These are phyloP conservation scores for Torrubiellomyces zombiae DNA, from an alignment of 2,329 filamentous ascomycete genomes.

Conservation along the genomic window DNA sequence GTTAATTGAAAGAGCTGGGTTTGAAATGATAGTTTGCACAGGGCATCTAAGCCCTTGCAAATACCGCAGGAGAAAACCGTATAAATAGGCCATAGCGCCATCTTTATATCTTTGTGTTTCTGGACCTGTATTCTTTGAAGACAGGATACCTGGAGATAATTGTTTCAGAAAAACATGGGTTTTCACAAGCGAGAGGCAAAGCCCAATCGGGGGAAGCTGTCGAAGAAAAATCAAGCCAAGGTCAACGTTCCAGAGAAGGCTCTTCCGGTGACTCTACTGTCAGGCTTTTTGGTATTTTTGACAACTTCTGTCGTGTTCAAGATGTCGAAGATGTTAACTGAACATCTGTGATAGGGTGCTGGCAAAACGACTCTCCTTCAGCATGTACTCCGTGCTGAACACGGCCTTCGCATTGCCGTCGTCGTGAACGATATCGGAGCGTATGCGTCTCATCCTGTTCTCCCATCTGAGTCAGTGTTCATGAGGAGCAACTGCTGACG, in stretches of 20 bases:
- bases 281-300: conserved; percentile 15
- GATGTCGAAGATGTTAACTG: not conserved
- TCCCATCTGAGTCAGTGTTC: rapidly evolving
- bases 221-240: conserved; percentile 2
- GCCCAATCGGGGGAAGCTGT: too few species aligned
- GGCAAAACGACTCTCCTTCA: conserved; percentile 58
- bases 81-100: too few species aligned
- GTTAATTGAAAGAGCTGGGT: too few species aligned
- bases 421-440: conserved; percentile 59
- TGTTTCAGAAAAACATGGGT: too few species aligned
- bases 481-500: not conserved
- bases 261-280: conserved; percentile 18
- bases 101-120: too few species aligned
- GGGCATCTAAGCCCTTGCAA: too few species aligned
- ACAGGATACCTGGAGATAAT: too few species aligned
- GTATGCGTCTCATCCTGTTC: conserved; percentile 15
- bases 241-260: conserved; percentile 7
- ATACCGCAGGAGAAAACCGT: too few species aligned
- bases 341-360: conserved; percentile 29
- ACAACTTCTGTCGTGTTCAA: not conserved
- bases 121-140: too few species aligned
- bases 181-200: too few species aligned
- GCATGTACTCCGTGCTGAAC: conserved; percentile 49
- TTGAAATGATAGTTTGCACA: too few species aligned
- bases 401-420: conserved; percentile 52